phyloP scores from a whole-genome alignment of 495 filamentous ascomycete species.

The Penicillium diatomitis region DNA sequence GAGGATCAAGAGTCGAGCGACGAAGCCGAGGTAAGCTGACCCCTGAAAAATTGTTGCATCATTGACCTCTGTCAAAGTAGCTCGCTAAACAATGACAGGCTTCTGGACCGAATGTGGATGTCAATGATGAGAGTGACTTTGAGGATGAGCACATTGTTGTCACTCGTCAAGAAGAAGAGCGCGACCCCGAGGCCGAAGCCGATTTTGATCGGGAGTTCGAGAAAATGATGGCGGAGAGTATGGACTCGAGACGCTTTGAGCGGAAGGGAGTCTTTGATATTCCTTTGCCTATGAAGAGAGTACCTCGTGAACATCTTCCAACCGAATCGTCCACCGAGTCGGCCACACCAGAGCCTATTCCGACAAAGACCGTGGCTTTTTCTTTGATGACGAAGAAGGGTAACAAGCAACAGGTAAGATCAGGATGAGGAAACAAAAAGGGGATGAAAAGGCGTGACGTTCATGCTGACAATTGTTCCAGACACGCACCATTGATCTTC shows the following conservation, averaged over 20 bases:
- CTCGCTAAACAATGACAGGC: conserved; percentile 20
- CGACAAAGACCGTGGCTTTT: conserved; percentile 76
- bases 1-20: conserved; percentile 52
- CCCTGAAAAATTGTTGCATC: neutral
- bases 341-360: conserved; percentile 26
- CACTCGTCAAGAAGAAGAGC: conserved; percentile 77
- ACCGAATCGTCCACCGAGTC: conserved; percentile 33
- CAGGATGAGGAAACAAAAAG: neutral
- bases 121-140: conserved; percentile 39
- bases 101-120: conserved; percentile 41
- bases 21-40: conserved; percentile 41
- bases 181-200: conserved; percentile 88
- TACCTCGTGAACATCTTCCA: conserved; percentile 47
- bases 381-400: conserved; percentile 92
- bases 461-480: conserved; percentile 24
- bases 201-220: conserved; percentile 98
- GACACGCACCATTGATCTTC: conserved; percentile 90
- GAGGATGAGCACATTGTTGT: conserved; percentile 86
- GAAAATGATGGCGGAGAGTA: conserved; percentile 96
- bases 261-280: conserved; percentile 91
- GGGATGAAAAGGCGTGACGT: too few relatives aligned
- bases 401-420: conserved; percentile 79
- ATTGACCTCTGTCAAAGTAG: neutral
- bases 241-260: conserved; percentile 89
- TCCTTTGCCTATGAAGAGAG: conserved; percentile 77